phyloP scores from a whole-genome alignment of 2,329 filamentous ascomycete genomes.

The Calonectria naviculata region DNA sequence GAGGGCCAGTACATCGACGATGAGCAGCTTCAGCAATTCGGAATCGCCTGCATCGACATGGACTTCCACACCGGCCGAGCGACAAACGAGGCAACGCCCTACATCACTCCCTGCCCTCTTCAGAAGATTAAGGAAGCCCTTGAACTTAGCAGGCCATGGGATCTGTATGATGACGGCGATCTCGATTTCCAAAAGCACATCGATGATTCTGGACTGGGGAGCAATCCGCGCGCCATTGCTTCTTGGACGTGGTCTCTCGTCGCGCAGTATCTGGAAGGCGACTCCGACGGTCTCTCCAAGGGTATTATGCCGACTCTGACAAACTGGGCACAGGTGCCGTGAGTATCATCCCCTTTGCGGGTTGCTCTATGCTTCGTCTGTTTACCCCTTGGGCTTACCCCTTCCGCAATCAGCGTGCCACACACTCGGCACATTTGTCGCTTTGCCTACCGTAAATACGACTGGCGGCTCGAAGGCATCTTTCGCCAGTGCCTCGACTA shows the following conservation, averaged over 20 bases:
- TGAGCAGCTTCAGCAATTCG: neutral
- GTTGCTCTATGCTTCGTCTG: neutral
- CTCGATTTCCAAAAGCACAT: neutral
- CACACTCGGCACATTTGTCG: neutral
- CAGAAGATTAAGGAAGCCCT: neutral
- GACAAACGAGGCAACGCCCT: neutral
- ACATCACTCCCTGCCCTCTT: neutral
- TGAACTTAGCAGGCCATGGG: neutral
- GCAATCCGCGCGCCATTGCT: neutral
- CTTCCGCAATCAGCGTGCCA: neutral
- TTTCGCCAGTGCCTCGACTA: neutral
- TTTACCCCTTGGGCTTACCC: neutral
- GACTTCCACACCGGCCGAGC: neutral
- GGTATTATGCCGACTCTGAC: neutral
- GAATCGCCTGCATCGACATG: neutral
- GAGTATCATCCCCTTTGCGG: neutral
- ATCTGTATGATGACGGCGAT: neutral
- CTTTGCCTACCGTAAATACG: neutral
- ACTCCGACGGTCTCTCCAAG: neutral
- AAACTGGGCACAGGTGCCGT: neutral
- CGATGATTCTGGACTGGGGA: too few relatives aligned
- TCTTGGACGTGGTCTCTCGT: neutral
- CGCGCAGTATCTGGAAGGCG: neutral
- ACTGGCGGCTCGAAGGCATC: neutral
- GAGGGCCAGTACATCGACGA: neutral